phyloP scores from a whole-genome alignment of 2,329 filamentous ascomycete genomes.

The Didymella keratinophila region DNA sequence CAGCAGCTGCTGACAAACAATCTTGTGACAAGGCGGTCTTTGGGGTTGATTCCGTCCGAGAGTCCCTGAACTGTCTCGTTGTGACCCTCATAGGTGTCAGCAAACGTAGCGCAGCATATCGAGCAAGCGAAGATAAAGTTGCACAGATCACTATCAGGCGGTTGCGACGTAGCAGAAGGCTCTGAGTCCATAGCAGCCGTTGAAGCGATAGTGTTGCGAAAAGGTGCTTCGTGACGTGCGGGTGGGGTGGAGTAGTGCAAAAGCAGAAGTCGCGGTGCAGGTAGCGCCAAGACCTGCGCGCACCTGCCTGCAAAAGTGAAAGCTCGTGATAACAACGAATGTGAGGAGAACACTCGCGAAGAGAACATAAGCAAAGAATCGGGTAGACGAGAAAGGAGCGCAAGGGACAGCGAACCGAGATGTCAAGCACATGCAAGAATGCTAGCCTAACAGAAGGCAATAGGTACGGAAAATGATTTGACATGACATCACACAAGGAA shows the following conservation, averaged over 20 bases:
- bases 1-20: conserved; percentile 59
- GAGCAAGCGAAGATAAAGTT: conserved; percentile 60
- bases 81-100: conserved; percentile 55
- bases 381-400: background rate
- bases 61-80: conserved; percentile 50
- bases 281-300: conserved; percentile 29
- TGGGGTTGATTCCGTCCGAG: conserved; percentile 46
- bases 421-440: background rate
- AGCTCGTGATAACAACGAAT: background rate
- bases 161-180: conserved; percentile 20
- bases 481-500: conserved; percentile 22
- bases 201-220: background rate
- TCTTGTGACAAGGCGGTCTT: conserved; percentile 52
- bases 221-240: conserved; percentile 14
- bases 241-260: conserved; percentile 6
- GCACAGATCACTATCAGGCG: conserved; percentile 45
- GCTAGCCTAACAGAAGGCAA: background rate
- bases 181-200: conserved; percentile 23
- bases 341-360: too few relatives aligned
- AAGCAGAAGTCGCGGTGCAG: conserved; percentile 26
- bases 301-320: conserved; percentile 20
- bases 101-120: conserved; percentile 56
- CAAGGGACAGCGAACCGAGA: background rate
- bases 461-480: conserved; percentile 2
- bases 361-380: too few relatives aligned